A percentile compares a stretch with the other conserved stretches of the same genome.
phyloP scores from a whole-genome alignment of 208 protist genomes.

The Trichomonas vaginalis region DNA sequence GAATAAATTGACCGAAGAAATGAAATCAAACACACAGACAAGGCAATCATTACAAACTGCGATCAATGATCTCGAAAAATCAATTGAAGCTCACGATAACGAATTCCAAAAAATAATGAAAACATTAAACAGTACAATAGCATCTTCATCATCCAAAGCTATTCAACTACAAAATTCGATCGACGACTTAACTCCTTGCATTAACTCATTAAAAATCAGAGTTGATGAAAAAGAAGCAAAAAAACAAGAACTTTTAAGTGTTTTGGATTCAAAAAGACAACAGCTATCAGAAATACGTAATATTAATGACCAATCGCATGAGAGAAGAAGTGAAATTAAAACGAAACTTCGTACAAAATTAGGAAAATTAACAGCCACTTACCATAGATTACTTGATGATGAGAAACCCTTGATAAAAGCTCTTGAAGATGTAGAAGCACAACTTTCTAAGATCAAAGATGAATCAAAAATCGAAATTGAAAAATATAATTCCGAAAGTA shows the following conservation, averaged over 20 bases:
- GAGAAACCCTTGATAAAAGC: neutral
- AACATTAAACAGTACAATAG: neutral
- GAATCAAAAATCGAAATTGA: neutral
- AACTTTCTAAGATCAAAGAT: neutral
- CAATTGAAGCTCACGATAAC: neutral
- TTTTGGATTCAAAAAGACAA: neutral
- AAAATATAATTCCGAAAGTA: neutral
- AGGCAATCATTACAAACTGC: neutral
- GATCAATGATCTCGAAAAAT: neutral
- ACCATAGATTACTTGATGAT: neutral
- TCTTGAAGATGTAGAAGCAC: neutral
- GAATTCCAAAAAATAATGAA: neutral
- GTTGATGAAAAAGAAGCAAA: neutral
- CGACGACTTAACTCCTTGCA: neutral
- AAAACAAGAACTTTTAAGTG: neutral
- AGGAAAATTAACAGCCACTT: neutral
- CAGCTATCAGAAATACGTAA: neutral
- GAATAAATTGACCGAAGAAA: neutral
- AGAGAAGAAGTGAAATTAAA: neutral
- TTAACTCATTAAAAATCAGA: neutral
- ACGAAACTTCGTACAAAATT: neutral
- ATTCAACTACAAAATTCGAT: neutral
- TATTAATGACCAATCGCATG: neutral
- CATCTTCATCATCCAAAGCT: neutral
- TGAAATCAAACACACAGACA: neutral